Base-by-base conservation (phyloP, 202 grass and related monocot species). In the Panicum hallii region DNA sequence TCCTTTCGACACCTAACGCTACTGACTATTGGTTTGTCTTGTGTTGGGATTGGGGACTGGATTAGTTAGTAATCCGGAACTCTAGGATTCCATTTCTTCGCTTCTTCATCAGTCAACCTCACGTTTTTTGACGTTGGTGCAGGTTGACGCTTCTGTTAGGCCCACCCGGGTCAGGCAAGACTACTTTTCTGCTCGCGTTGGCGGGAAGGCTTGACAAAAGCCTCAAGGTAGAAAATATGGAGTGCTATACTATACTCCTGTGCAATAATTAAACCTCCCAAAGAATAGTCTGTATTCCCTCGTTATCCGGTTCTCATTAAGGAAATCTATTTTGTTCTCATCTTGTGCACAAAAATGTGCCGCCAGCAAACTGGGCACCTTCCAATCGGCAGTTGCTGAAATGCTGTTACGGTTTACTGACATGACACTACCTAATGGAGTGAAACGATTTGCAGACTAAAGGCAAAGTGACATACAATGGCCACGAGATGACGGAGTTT, bases 131-230 rank as follows among this genome's bases (percentile, higher is more conserved):
- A 40, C 72, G 23, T 70, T 85, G 85, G 4, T 85, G 41, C 72
- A 97, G 94, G 86, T 86, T 97, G 94, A 92, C 94, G 14, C 91
- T 97, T 47, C 79, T 97, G 32, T 67, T 97, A 83, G 94, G 94
- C 1, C 94, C 94, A 13, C 94, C 94, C 7, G 92, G 90, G 4
- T 94, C 94, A 5, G 94, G 94, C 20, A 97, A 97, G 90, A 97
- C 94, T 56, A 97, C 94, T 26, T 82, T 97, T 48, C 79, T 97
- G 66, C 89, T 94, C 45, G 92, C 94, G 11, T 83, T 97, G 79
- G 92, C 94, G 5, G 90, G 94, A 89, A 92, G 90, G 71, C 90
- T 94, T 50, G 86, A 82, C 49, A 89, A 88, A 54, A 86, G 84
- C 80, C 94, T 97, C 19, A 92, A 91, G 92, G 91, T 94, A 83